Evolutionary conservation across 1,139 yeast genomes (phyloP), one percentile per base, ranked within the genome.

Genomic region (Debaryomycetaceae sp.): DNA sequence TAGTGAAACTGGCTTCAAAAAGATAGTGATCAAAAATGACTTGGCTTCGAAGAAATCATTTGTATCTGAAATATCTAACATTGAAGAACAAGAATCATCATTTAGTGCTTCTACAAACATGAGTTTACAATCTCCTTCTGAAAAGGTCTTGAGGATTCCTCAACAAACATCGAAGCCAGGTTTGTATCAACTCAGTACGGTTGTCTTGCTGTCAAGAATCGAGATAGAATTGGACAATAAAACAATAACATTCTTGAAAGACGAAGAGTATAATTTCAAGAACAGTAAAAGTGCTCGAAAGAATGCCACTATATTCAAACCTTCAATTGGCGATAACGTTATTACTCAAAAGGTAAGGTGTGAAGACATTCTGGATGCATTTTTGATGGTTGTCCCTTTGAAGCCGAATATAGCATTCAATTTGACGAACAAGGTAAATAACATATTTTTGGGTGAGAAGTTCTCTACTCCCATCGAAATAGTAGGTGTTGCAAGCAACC

Each of bases 391-490:
- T 2, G 31, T 46, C 14, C 68, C 67, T 1, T 51, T 60, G 1
- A 55, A 50, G 38, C 69, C 69, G 6, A 50, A 57, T 31, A 50
- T 63, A 0, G 14, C 38, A 1, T 48, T 62, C 3, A 39, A 40
- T 0, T 24, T 54, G 20, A 47, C 31, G 11, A 27, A 27, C 31
- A 27, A 27, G 8, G 31, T 27, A 11, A 39, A 43, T 6, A 41
- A 48, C 1, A 51, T 68, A 3, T 47, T 65, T 5, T 42, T 69
- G 1, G 74, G 73, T 5, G 75, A 70, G 45, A 64, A 58, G 42
- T 42, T 65, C 1, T 31, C 49, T 0, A 39, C 68, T 1, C 57
- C 62, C 0, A 55, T 68, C 20, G 47, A 46, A 3, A 50, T 70
- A 9, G 40, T 51, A 7, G 57, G 60, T 36, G 44, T 51, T 7